Conservation (phyloP, 2,329 filamentous ascomycete species). For the Ophiocordyceps australis region DNA sequence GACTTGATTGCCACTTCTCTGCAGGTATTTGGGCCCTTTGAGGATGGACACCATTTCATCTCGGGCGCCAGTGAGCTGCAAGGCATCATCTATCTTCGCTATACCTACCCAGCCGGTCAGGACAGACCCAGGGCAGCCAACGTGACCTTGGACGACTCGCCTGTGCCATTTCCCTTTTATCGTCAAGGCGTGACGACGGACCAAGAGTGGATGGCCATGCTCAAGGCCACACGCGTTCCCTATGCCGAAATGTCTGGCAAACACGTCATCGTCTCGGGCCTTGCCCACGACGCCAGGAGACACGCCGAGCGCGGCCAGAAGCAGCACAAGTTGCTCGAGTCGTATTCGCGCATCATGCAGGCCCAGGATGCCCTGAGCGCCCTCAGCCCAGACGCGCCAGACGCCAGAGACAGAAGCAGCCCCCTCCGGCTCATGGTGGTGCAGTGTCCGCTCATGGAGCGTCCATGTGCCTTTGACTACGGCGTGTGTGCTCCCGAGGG, state of each 20-base stretch:
- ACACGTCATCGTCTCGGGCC: background rate
- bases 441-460: background rate
- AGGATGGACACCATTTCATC: background rate
- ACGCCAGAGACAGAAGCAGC: background rate
- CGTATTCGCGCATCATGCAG: conserved; percentile 1
- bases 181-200: background rate
- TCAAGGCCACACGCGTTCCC: background rate
- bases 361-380: conserved; percentile 2
- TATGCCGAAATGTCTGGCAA: background rate
- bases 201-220: background rate
- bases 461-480: background rate
- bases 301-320: background rate
- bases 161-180: background rate
- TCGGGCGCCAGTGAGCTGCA: background rate
- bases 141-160: background rate
- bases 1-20: background rate
- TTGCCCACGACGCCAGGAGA: background rate
- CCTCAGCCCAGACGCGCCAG: background rate
- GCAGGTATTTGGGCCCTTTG: background rate
- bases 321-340: background rate
- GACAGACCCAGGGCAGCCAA: background rate
- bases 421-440: conserved; percentile 1
- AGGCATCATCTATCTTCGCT: background rate
- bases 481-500: background rate
- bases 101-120: background rate